Conservation (phyloP, 805 yeast genomes). For the Zygoascus flipseniorum region DNA sequence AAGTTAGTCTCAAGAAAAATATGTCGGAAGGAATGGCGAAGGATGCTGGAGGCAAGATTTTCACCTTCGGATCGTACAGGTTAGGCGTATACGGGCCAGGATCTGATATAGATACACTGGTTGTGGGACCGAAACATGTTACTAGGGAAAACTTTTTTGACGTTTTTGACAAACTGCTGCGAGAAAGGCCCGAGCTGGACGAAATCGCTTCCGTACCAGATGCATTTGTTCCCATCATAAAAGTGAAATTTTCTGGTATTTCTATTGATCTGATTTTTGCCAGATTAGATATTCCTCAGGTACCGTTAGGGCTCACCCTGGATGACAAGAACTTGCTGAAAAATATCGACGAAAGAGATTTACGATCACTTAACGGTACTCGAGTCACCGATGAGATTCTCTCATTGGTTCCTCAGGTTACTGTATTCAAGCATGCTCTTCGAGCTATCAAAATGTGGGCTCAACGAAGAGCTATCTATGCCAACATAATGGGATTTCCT, state of each 20-base stretch:
- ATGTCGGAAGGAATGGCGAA: conserved; percentile 97
- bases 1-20: conserved; percentile 70
- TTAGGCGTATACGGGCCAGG: conserved; percentile 98
- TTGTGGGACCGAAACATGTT: conserved; percentile 96
- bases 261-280: conserved; percentile 89
- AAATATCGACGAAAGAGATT: conserved; percentile 85
- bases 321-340: conserved; percentile 77
- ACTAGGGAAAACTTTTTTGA: conserved; percentile 81
- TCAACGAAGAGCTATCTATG: conserved; percentile 86
- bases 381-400: conserved; percentile 94
- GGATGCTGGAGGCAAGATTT: conserved; percentile 97
- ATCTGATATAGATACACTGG: conserved; percentile 90
- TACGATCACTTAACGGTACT: conserved; percentile 89
- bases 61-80: conserved; percentile 90
- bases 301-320: conserved; percentile 65
- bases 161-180: conserved; percentile 62
- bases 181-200: conserved; percentile 71
- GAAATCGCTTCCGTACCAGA: conserved; percentile 93
- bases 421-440: conserved; percentile 85
- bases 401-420: conserved; percentile 82
- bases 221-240: conserved; percentile 96
- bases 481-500: conserved; percentile 92
- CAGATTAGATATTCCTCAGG: conserved; percentile 69
- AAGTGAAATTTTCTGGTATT: conserved; percentile 81
- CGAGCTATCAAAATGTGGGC: conserved; percentile 97